Conservation (phyloP, 257 asterid genomes). For the Solanum pinnatisectum region DNA sequence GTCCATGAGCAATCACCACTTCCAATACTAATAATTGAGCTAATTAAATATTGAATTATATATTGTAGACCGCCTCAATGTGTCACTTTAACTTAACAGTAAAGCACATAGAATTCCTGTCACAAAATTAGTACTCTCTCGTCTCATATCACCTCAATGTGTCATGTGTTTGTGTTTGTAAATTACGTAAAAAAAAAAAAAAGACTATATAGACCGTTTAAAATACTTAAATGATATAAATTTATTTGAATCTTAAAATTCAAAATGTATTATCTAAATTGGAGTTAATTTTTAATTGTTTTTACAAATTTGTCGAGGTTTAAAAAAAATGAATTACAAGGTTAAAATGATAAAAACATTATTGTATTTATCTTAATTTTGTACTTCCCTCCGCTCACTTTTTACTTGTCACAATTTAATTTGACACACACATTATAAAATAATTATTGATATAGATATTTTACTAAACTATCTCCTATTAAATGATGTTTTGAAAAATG, state of each 20-base stretch:
- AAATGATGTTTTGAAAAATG: no score
- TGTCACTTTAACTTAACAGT: constrained; percentile 20
- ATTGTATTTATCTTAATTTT: neutral
- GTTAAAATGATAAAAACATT: neutral
- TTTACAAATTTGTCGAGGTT: neutral
- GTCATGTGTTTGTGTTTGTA: no score
- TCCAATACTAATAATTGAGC: constrained; percentile 20
- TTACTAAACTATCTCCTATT: no score
- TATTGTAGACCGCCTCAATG: constrained; percentile 8
- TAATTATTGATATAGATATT: no score
- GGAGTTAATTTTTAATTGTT: neutral
- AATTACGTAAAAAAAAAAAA: no score
- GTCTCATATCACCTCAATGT: neutral
- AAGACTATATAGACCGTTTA: no score
- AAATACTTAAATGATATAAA: no score
- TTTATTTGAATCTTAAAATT: no score
- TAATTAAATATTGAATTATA: neutral
- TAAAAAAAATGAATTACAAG: neutral
- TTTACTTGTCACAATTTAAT: no score
- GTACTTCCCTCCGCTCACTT: no score
- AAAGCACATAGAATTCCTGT: constrained; percentile 13
- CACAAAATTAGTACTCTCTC: neutral
- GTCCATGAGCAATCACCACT: neutral
- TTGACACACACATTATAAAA: no score
- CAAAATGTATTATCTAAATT: no score